phyloP scores from a whole-genome alignment of 2,329 filamentous ascomycete genomes.

The Ophiocordyceps camponoti-rufipedis region DNA sequence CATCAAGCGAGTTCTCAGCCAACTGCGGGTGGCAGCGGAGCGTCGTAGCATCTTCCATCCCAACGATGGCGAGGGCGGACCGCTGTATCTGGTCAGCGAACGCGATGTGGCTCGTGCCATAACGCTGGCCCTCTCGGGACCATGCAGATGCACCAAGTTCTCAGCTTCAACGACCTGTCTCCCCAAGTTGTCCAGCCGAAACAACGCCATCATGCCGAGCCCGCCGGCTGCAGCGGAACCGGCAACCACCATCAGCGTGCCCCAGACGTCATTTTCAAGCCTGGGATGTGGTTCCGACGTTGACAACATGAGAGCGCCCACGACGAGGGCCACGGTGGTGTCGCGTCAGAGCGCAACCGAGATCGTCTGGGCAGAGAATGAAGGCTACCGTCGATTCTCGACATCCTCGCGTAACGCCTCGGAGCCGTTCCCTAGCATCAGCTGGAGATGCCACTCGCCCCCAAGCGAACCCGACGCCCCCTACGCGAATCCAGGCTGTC shows the following conservation, averaged over 20 bases:
- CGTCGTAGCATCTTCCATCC: constrained; percentile 1
- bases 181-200: constrained; percentile 6
- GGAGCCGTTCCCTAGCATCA: neutral
- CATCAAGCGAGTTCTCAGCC: neutral
- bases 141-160: neutral
- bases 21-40: constrained; percentile 1
- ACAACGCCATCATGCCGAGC: constrained; percentile 9
- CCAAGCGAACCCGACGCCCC: neutral
- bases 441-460: neutral
- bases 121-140: constrained; percentile 1
- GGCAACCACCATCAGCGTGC: constrained; percentile 15
- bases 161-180: constrained; percentile 1
- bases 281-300: constrained; percentile 5
- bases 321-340: constrained; percentile 11
- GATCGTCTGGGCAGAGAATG: constrained; percentile 10
- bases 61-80: neutral
- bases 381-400: neutral
- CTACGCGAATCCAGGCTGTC: neutral
- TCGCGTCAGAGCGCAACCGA: constrained; percentile 12
- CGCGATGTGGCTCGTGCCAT: constrained; percentile 3
- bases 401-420: neutral
- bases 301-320: constrained; percentile 4
- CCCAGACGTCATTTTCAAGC: constrained; percentile 12
- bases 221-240: constrained; percentile 10
- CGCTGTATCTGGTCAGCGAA: constrained; percentile 5